A percentile compares a stretch with the other conserved stretches of the same genome.
phyloP scores from a whole-genome alignment of 768 basidiomycete genomes.

The Rhodotorula toruloides region DNA sequence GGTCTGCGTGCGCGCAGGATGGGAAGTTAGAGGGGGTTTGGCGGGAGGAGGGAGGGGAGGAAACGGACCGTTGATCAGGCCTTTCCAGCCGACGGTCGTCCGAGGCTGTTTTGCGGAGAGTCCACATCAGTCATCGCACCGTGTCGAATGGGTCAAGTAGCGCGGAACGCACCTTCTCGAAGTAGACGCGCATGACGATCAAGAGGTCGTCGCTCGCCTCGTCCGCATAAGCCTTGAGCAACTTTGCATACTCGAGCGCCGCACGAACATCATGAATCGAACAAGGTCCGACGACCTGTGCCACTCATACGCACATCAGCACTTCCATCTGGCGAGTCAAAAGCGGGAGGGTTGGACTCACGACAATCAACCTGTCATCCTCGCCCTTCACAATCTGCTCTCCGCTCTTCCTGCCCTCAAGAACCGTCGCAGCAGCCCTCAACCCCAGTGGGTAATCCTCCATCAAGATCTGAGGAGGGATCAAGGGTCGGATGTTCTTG shows the following conservation, averaged over 20 bases:
- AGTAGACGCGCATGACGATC: conserved; percentile 94
- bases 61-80: conserved; percentile 73
- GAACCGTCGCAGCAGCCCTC: conserved; percentile 70
- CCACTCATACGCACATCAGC: conserved; percentile 39
- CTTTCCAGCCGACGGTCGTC: conserved; percentile 98
- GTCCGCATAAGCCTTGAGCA: conserved; percentile 74
- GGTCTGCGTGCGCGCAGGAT: conserved; percentile 50
- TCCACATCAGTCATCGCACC: background rate
- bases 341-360: conserved; percentile 58
- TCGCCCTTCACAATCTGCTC: conserved; percentile 76
- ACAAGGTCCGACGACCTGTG: conserved; percentile 60
- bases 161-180: conserved; percentile 61
- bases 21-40: background rate
- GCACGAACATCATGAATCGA: conserved; percentile 64
- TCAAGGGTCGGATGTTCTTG: conserved; percentile 38
- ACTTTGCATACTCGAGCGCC: conserved; percentile 63
- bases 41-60: background rate
- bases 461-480: conserved; percentile 39
- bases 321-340: conserved; percentile 6
- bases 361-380: conserved; percentile 87
- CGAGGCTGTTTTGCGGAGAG: conserved; percentile 48
- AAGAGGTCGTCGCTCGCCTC: conserved; percentile 73
- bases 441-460: conserved; percentile 58
- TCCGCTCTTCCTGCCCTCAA: conserved; percentile 71
- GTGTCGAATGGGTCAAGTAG: too few species aligned